Evolutionary conservation across 306 rosid species (phyloP).

Genomic region (Abrus pulchellus): DNA sequence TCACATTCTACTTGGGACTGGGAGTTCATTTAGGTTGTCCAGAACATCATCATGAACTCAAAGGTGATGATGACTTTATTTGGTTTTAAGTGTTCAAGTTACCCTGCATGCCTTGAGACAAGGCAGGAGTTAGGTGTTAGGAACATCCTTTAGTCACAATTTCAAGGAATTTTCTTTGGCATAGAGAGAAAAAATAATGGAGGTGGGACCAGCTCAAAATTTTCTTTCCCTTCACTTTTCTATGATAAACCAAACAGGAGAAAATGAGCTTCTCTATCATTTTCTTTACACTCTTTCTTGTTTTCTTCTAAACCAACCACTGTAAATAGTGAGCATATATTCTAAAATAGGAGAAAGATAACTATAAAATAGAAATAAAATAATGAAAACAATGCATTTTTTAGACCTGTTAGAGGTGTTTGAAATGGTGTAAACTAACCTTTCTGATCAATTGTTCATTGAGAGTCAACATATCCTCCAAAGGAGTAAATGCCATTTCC

Average conservation of each 20-base stretch:
- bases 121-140: neutral
- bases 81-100: neutral
- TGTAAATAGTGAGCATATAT: slow-evolving; percentile 14
- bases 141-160: neutral
- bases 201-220: neutral
- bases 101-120: neutral
- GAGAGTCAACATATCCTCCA: slow-evolving; percentile 86
- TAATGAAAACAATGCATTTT: slow-evolving; percentile 16
- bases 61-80: neutral
- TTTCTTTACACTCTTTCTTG: neutral
- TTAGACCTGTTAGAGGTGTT: slow-evolving; percentile 9
- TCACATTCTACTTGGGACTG: neutral
- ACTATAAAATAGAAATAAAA: no score
- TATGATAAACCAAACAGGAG: neutral
- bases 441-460: slow-evolving; percentile 94
- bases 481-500: slow-evolving; percentile 94
- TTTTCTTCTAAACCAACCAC: neutral
- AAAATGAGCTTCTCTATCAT: neutral
- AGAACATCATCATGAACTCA: neutral
- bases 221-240: neutral
- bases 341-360: neutral
- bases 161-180: neutral
- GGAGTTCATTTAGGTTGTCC: neutral
- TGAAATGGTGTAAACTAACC: slow-evolving; percentile 57
- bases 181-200: neutral